These are phyloP conservation scores for Chytriomyces sp. DNA, from an alignment of 192 early-diverging fungal genomes.

Conservation along the genomic window DNA sequence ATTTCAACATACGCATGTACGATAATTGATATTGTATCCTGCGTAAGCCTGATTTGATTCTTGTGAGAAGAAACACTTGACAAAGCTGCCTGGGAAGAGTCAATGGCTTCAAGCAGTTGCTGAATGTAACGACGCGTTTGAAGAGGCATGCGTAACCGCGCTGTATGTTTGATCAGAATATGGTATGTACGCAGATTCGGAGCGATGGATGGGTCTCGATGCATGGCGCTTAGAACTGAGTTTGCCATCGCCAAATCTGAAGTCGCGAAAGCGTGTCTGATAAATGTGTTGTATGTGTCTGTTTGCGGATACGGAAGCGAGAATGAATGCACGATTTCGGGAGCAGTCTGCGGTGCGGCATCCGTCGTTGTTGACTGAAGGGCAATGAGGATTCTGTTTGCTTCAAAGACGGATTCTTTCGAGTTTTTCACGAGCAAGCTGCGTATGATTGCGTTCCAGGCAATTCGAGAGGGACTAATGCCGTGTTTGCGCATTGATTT, in stretches of 20 bases:
- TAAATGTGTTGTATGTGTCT: constrained; percentile 24
- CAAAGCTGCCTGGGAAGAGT: neutral
- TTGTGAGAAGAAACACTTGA: neutral
- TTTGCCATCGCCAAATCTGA: neutral
- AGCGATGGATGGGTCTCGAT: neutral
- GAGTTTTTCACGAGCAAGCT: neutral
- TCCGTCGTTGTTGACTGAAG: neutral
- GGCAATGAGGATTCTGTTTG: neutral
- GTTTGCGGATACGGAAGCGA: constrained; percentile 2
- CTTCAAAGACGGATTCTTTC: neutral
- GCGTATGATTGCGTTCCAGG: constrained; percentile 18
- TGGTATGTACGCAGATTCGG: constrained; percentile 23
- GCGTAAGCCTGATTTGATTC: neutral
- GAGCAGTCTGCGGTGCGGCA: neutral
- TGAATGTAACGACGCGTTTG: constrained; percentile 25
- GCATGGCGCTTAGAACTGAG: neutral
- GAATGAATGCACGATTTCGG: too few species aligned
- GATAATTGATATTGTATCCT: neutral
- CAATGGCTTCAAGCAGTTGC: constrained; percentile 7
- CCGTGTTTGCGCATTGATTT: neutral
- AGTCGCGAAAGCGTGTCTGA: constrained; percentile 4
- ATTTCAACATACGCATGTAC: constrained; percentile 7
- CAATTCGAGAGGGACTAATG: neutral
- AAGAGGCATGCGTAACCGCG: neutral
- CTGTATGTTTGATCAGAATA: constrained; percentile 16